Conservation (phyloP, 805 yeast species). For the Candida boidinii region DNA sequence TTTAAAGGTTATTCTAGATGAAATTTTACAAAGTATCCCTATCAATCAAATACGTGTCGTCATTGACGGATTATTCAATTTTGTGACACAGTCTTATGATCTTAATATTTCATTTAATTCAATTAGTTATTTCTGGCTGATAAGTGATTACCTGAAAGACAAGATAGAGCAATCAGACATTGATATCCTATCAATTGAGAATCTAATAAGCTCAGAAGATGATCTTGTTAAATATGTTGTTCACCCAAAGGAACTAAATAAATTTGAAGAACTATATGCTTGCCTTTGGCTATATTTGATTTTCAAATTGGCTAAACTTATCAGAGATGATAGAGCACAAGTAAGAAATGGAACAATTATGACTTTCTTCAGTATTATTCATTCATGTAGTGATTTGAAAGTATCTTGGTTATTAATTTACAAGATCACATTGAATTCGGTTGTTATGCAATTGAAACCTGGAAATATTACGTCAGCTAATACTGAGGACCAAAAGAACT, state of each 20-base stretch:
- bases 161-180: conserved; percentile 12
- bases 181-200: conserved; percentile 5
- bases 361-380: conserved; percentile 76
- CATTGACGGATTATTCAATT: conserved; percentile 64
- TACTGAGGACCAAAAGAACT: conserved; percentile 21
- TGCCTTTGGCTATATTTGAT: conserved; percentile 60
- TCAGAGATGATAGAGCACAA: conserved; percentile 61
- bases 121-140: conserved; percentile 84
- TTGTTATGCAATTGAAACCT: conserved; percentile 26
- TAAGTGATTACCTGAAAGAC: conserved; percentile 65
- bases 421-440: conserved; percentile 47
- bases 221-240: conserved; percentile 11
- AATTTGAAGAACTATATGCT: conserved; percentile 19
- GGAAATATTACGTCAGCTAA: background rate
- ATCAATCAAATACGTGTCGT: conserved; percentile 50
- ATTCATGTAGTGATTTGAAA: conserved; percentile 53
- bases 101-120: conserved; percentile 86
- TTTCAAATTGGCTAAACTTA: conserved; percentile 50
- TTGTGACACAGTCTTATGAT: conserved; percentile 64
- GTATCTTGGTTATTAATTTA: conserved; percentile 67
- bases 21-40: conserved; percentile 70
- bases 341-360: conserved; percentile 87
- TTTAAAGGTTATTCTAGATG: conserved; percentile 76
- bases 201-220: conserved; percentile 11
- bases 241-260: conserved; percentile 2